Evolutionary conservation across 805 yeast genomes (phyloP).

Genomic region (Sporopachydermia quercuum): DNA sequence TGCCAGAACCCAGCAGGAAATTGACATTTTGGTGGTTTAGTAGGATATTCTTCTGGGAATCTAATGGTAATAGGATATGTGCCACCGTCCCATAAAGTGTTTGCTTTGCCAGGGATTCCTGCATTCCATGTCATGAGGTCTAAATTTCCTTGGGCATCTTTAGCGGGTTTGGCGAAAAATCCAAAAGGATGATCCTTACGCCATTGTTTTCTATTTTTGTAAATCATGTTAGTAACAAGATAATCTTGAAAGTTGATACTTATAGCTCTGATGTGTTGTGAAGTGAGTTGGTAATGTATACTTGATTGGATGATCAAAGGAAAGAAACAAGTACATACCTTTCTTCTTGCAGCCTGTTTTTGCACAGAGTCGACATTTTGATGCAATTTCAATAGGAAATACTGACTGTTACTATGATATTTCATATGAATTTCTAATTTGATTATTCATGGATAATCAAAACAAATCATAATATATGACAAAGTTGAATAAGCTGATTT

Average conservation of each 20-base stretch:
- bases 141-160: constrained; percentile 66
- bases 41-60: constrained; percentile 85
- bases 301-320: constrained; percentile 1
- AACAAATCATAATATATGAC: background rate
- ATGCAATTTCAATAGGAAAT: background rate
- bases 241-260: constrained; percentile 1
- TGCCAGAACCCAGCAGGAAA: constrained; percentile 88
- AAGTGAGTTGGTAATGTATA: background rate
- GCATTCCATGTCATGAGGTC: constrained; percentile 84
- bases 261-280: background rate
- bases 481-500: background rate
- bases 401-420: no score
- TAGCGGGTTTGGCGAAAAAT: constrained; percentile 81
- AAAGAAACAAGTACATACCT: constrained; percentile 23
- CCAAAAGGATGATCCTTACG: constrained; percentile 98
- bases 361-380: constrained; percentile 41
- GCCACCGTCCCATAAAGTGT: constrained; percentile 85
- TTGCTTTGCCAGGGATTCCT: constrained; percentile 87
- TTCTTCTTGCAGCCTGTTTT: constrained; percentile 83
- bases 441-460: no score
- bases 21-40: constrained; percentile 89
- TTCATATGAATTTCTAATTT: no score
- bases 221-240: constrained; percentile 1
- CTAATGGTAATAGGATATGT: constrained; percentile 67
- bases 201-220: constrained; percentile 71